Conservation (phyloP, 129 eudicot genomes). For the Escallonia herrerae region DNA sequence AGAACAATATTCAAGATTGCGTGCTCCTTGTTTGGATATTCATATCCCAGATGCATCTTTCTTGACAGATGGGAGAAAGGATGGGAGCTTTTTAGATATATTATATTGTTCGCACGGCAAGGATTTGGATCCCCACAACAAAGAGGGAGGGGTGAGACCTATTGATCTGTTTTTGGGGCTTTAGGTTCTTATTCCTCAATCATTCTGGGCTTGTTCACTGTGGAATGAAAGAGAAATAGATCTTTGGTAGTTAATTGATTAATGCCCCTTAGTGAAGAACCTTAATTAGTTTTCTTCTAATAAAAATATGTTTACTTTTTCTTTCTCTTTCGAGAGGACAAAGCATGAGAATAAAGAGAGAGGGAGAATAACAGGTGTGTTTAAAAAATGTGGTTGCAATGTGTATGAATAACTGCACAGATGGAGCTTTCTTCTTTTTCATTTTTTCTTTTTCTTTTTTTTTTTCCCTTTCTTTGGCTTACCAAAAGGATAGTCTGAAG, state of each 20-base stretch:
- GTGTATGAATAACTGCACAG: no score
- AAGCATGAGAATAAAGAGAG: conserved; percentile 39
- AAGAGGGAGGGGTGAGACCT: conserved; percentile 5
- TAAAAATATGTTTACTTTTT: neutral
- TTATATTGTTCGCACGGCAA: conserved; percentile 9
- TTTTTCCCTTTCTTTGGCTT: no score
- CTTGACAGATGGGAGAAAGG: conserved; percentile 29
- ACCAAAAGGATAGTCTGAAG: no score
- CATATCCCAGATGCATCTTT: conserved; percentile 42
- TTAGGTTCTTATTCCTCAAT: conserved; percentile 63
- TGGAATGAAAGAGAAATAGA: neutral
- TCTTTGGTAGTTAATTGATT: neutral
- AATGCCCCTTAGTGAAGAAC: conserved; percentile 5
- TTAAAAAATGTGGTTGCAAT: no score
- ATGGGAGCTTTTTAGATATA: conserved; percentile 22
- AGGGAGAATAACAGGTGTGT: neutral
- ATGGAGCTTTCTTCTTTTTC: no score
- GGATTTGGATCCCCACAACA: conserved; percentile 31
- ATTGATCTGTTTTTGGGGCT: conserved; percentile 13
- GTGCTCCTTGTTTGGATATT: conserved; percentile 31
- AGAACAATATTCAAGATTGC: neutral
- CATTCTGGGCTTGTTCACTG: conserved; percentile 25
- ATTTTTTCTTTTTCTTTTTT: no score
- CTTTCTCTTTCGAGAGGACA: conserved; percentile 18
- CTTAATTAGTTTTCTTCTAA: neutral